phyloP scores from a whole-genome alignment of 257 asterid genomes.

The Solanum pinnatisectum region DNA sequence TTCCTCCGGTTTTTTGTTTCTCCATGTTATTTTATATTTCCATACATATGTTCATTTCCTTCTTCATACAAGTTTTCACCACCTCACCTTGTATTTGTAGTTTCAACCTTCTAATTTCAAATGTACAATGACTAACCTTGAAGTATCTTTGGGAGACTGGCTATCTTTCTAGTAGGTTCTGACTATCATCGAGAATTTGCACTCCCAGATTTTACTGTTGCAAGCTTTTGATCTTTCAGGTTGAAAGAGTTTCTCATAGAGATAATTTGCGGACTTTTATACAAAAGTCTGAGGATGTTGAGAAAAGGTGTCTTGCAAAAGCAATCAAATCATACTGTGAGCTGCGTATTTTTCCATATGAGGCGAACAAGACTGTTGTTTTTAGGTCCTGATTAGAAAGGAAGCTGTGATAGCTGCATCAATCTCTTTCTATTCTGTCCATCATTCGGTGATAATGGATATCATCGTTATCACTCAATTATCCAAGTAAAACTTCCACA shows the following conservation, averaged over 20 bases:
- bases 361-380: slow-evolving; percentile 69
- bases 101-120: neutral
- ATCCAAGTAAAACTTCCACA: neutral
- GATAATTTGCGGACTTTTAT: slow-evolving; percentile 68
- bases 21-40: neutral
- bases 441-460: neutral
- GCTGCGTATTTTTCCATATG: slow-evolving; percentile 78
- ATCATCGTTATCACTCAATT: neutral
- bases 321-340: slow-evolving; percentile 87
- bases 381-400: slow-evolving; percentile 24
- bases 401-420: neutral
- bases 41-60: neutral
- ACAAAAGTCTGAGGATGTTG: slow-evolving; percentile 83
- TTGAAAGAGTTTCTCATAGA: slow-evolving; percentile 89
- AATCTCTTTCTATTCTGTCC: neutral
- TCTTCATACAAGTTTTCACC: neutral
- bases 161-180: neutral
- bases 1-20: neutral
- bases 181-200: neutral
- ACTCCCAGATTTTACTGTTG: neutral
- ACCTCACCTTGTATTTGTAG: neutral
- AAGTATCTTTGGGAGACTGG: neutral
- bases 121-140: neutral
- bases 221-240: slow-evolving; percentile 34
- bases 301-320: slow-evolving; percentile 84